Percentiles rank a stretch among this genome's conserved stretches.
These are phyloP conservation scores for Aspergillus nomiae DNA, from an alignment of 2,329 filamentous ascomycete genomes.

Conservation along the genomic window DNA sequence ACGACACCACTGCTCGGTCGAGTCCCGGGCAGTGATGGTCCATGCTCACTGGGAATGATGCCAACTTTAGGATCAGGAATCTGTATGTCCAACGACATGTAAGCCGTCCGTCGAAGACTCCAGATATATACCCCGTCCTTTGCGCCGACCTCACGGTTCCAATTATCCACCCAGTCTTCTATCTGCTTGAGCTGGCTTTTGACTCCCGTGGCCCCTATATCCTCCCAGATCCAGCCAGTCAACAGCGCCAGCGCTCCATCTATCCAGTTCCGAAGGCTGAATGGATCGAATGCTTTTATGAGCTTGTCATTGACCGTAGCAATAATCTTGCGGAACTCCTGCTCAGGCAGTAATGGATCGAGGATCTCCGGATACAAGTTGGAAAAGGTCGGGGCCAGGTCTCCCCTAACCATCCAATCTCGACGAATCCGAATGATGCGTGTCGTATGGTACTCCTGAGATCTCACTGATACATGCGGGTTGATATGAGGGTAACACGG, in stretches of 20 bases:
- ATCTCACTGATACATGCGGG: conserved; percentile 80
- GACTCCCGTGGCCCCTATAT: conserved; percentile 73
- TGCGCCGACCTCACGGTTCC: conserved; percentile 71
- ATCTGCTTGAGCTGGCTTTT: conserved; percentile 71
- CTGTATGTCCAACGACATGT: conserved; percentile 67
- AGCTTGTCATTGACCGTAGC: conserved; percentile 80
- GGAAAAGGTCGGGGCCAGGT: conserved; percentile 88
- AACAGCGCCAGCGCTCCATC: conserved; percentile 77
- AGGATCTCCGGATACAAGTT: conserved; percentile 96
- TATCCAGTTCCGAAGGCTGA: conserved; percentile 72
- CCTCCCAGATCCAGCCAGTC: conserved; percentile 95
- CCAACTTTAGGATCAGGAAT: conserved; percentile 54
- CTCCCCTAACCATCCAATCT: conserved; percentile 88
- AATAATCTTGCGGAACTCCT: conserved; percentile 81
- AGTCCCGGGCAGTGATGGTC: conserved; percentile 35
- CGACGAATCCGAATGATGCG: conserved; percentile 88
- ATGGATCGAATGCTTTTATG: conserved; percentile 77
- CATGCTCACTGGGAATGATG: conserved; percentile 42
- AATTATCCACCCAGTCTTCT: conserved; percentile 81
- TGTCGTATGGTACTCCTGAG: conserved; percentile 72
- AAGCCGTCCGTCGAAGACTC: conserved; percentile 77
- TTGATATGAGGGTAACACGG: conserved; percentile 94
- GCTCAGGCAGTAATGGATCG: conserved; percentile 80
- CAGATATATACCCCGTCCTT: conserved; percentile 72
- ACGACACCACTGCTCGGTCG: conserved; percentile 36